Conservation (phyloP, 306 rosid genomes). For the Dalbergia cultrata region DNA sequence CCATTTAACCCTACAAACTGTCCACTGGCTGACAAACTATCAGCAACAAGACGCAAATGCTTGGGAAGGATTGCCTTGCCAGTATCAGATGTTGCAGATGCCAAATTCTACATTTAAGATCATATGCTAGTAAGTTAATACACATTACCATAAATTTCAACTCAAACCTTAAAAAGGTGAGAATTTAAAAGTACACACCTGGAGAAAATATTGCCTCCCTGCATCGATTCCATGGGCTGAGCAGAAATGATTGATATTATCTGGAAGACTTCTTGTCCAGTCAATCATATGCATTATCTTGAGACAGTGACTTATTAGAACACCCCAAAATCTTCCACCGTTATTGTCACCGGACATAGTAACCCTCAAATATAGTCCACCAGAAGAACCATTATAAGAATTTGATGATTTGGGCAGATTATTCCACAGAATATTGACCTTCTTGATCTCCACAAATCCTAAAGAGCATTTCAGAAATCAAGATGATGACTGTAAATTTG, state of each 20-base stretch:
- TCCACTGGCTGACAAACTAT: constrained; percentile 80
- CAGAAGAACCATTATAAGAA: constrained; percentile 52
- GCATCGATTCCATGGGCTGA: constrained; percentile 80
- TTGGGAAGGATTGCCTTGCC: constrained; percentile 82
- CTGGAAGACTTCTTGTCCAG: constrained; percentile 97
- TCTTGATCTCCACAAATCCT: constrained; percentile 83
- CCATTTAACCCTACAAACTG: constrained; percentile 88
- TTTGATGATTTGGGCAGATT: constrained; percentile 62
- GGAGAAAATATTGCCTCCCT: constrained; percentile 78
- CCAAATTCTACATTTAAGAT: constrained; percentile 70
- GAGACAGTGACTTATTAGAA: constrained; percentile 67
- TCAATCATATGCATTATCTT: constrained; percentile 79
- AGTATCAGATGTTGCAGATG: constrained; percentile 73
- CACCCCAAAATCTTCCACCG: constrained; percentile 68
- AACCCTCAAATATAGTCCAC: constrained; percentile 87
- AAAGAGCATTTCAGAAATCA: constrained; percentile 45
- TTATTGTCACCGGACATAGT: constrained; percentile 61
- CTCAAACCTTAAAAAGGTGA: constrained; percentile 8
- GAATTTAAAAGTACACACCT: constrained; percentile 55
- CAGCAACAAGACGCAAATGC: constrained; percentile 81
- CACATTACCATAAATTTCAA: constrained; percentile 28
- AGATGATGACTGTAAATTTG: constrained; percentile 25
- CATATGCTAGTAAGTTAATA: constrained; percentile 39
- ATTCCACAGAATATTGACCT: constrained; percentile 85
- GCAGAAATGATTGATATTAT: constrained; percentile 71